Base-by-base conservation (phyloP, 2,329 filamentous ascomycete species). In the Mariannaea elegans region DNA sequence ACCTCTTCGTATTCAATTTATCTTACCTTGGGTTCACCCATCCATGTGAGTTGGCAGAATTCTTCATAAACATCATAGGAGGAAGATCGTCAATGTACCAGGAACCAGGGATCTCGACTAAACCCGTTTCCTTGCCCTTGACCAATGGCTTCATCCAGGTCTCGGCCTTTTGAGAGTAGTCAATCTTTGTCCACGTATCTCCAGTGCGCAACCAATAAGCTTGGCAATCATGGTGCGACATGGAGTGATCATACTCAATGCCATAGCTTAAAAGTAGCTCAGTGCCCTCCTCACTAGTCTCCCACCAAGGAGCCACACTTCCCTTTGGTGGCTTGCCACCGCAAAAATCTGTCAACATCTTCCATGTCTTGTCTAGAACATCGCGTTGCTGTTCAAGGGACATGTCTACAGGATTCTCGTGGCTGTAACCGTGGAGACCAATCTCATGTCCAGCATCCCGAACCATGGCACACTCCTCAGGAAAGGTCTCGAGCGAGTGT, bases 291-390 rank as follows among this genome's bases (percentile, higher is more conserved):
- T 85, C 82, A 59, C 84, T 88, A 0, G 85, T 87, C 71, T 93
- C 90, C 90, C 90, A 93, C 81, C 78, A 93, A 0, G 91, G 91
- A 0, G 90, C 90, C 0, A 93, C 90, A 36, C 84, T 88, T 1
- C 91, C 90, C 1, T 89, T 80, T 0, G 91, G 91, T 1, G 87
- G 88, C 75, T 91, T 92, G 23, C 55, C 55, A 6, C 90, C 88
- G 38, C 68, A 71, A 36, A 94, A 90, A 0, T 89, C 86, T 0
- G 87, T 91, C 31, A 93, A 82, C 74, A 93, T 81, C 19, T 83
- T 82, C 72, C 88, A 92, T 16, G 89, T 92, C 75, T 91, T 91
- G 68, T 90, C 87, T 10, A 94, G 82, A n/a, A 94, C 88, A 52
- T 91, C 89, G 29, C 83, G 84, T 75, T 94, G 90, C 76, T 94